A percentile compares a stretch with the other conserved stretches of the same genome.
Evolutionary conservation across 2,329 filamentous ascomycete species (phyloP).

Genomic region (Coleophoma crateriformis): DNA sequence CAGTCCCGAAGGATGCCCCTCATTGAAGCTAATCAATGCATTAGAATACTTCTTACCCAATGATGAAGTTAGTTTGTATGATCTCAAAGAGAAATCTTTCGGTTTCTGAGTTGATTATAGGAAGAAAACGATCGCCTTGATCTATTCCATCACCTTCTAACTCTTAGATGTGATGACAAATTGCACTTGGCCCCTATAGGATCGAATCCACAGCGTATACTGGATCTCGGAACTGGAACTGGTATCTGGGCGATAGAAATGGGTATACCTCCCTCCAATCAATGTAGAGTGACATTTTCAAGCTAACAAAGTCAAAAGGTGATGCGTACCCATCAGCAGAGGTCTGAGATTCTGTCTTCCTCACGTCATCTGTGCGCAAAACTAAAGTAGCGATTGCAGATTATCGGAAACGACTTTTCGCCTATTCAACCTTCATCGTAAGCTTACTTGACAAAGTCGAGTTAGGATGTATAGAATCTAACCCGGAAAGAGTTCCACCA

Average conservation of each 20-base stretch:
- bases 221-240: conserved; percentile 40
- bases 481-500: conserved; percentile 30
- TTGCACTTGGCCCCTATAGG: conserved; percentile 18
- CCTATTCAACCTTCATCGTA: conserved; percentile 1
- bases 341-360: not conserved
- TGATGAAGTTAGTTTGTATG: conserved; percentile 12
- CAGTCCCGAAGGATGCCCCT: too few relatives aligned
- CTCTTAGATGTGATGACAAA: conserved; percentile 11
- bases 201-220: conserved; percentile 7
- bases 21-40: too few relatives aligned
- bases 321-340: conserved; percentile 1
- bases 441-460: conserved; percentile 9
- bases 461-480: conserved; percentile 15
- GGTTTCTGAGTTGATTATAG: conserved; percentile 3
- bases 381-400: not conserved
- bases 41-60: conserved; percentile 21
- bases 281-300: conserved; percentile 1
- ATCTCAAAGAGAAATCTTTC: conserved; percentile 5
- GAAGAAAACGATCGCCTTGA: conserved; percentile 16
- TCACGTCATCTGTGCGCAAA: not conserved
- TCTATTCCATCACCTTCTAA: conserved; percentile 17
- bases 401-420: not conserved
- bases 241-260: conserved; percentile 57
- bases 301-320: not conserved
- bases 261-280: conserved; percentile 34